Evolutionary conservation across 2,329 filamentous ascomycete species (phyloP).

Genomic region (Neopestalotiopsis sp.): DNA sequence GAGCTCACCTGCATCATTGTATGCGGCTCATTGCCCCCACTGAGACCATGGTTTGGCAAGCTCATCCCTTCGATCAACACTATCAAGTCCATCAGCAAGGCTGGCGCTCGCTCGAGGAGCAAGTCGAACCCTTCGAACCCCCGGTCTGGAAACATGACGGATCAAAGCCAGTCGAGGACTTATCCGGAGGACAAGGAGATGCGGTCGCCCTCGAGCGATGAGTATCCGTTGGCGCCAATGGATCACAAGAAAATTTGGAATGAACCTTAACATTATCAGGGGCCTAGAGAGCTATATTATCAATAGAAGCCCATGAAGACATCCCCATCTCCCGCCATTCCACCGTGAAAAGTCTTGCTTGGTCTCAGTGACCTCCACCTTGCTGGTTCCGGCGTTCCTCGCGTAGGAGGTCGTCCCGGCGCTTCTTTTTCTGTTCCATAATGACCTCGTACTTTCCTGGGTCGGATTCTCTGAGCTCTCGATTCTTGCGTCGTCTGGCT

Average conservation of each 20-base stretch:
- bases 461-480: not conserved
- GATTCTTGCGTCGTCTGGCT: not conserved
- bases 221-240: conserved; percentile 3
- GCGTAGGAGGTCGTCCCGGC: no score
- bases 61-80: conserved; percentile 15
- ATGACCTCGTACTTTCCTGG: not conserved
- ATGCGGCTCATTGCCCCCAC: conserved; percentile 33
- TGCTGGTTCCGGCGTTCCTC: no score
- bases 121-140: not conserved
- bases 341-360: not conserved
- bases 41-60: conserved; percentile 29
- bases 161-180: not conserved
- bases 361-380: no score
- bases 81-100: conserved; percentile 6
- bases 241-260: conserved; percentile 7
- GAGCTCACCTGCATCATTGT: conserved; percentile 33
- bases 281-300: not conserved
- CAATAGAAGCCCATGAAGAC: not conserved
- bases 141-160: not conserved
- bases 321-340: not conserved
- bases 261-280: not conserved
- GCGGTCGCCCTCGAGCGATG: not conserved
- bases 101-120: not conserved
- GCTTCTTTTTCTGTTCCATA: no score
- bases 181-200: conserved; percentile 7